Conservation (phyloP, 2,329 filamentous ascomycete genomes). For the Botrytis medusae region DNA sequence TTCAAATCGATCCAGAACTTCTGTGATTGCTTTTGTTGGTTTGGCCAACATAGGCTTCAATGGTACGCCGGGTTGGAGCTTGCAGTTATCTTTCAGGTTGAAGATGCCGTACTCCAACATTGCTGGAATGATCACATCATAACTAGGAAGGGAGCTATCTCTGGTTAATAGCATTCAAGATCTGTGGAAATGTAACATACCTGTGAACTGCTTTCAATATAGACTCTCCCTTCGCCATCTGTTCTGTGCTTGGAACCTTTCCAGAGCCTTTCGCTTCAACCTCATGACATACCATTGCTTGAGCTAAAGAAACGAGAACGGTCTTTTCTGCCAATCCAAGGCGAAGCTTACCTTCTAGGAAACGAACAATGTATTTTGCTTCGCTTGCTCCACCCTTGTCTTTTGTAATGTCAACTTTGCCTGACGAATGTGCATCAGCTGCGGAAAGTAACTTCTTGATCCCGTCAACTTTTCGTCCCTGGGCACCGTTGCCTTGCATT, state of each 20-base stretch:
- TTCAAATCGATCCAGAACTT: conserved; percentile 95
- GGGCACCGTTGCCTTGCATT: conserved; percentile 79
- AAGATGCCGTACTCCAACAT: conserved; percentile 85
- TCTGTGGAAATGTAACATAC: conserved; percentile 45
- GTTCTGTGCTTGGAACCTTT: conserved; percentile 68
- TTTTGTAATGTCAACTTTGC: conserved; percentile 85
- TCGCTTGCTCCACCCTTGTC: conserved; percentile 94
- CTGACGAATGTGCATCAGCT: conserved; percentile 70
- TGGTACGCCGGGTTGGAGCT: conserved; percentile 88
- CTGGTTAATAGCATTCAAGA: conserved; percentile 39
- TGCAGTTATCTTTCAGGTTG: conserved; percentile 80
- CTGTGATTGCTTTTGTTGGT: conserved; percentile 95
- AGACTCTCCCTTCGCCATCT: conserved; percentile 79
- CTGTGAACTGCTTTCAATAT: conserved; percentile 89
- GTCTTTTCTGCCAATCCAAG: conserved; percentile 91
- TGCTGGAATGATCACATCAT: conserved; percentile 89
- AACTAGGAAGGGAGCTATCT: conserved; percentile 85
- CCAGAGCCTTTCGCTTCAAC: conserved; percentile 61
- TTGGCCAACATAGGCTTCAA: conserved; percentile 99
- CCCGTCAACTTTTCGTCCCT: conserved; percentile 84
- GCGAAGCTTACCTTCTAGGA: conserved; percentile 90
- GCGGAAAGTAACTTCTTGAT: conserved; percentile 97
- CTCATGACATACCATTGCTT: conserved; percentile 85
- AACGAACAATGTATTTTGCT: conserved; percentile 89
- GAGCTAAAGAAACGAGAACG: conserved; percentile 83